Evolutionary conservation across 495 filamentous ascomycete species (phyloP), one percentile per base, ranked within the genome.

Genomic region (Tuber umbilicatum): DNA sequence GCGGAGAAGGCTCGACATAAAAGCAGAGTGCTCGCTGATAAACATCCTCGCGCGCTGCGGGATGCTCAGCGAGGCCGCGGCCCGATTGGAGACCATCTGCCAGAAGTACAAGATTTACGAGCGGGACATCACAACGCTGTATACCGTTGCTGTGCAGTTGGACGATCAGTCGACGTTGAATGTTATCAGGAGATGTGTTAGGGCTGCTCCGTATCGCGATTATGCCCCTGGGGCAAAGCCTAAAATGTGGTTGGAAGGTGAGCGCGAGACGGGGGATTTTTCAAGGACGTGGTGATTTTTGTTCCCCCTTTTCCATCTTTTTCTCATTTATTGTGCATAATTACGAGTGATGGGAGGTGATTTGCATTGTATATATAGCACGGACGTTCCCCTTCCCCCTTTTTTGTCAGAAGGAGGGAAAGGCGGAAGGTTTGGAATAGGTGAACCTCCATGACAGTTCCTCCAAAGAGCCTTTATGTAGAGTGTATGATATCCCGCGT

Each of bases 91-190:
- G 40, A 45, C 73, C 6, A 70, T 60, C 55, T 70, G 76, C 45
- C 71, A 78, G 69, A 69, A 67, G 23, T 81, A 77, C 69, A 69
- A 74, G 35, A 82, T 81, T 78, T 75, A 74, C 31, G 73, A 75
- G 60, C 73, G 78, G 41, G 67, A 82, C 55, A 41, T 82, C 38
- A 73, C 43, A 37, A 73, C 74, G 10, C 71, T 82, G 40, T 79
- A 82, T 68, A 70, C 64, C 37, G 73, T 74, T 40, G 81, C 81
- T 27, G 41, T 77, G 43, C 72, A 82, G 68, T 45, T 74, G 2
- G 81, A 82, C 23, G 78, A 82, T 73, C 47, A 50, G 72, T 55
- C 70, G 9, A 79, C 75, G 10, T 60, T 75, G 70, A 39, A 42
- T 7, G 38, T 74, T 12, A 77, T 81, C 47, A 74, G 74, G 60